These are phyloP conservation scores for Parietaria judaica DNA, from an alignment of 306 rosid genomes.

Conservation along the genomic window DNA sequence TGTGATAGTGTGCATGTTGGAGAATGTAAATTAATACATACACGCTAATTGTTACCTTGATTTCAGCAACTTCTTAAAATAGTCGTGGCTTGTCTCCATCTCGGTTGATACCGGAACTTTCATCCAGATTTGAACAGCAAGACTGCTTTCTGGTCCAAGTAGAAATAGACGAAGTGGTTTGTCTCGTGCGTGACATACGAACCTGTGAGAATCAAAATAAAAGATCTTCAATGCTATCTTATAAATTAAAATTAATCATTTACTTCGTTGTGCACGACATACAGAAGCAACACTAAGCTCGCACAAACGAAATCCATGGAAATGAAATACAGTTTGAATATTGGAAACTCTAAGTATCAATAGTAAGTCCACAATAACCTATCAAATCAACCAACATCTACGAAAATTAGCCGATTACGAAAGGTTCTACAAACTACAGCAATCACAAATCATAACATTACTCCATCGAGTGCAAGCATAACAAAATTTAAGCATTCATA, in stretches of 20 bases:
- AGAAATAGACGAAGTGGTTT: conserved; percentile 94
- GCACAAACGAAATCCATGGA: neutral
- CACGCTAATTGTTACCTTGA: conserved; percentile 32
- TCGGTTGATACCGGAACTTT: conserved; percentile 5
- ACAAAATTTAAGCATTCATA: too few species aligned
- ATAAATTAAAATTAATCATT: neutral
- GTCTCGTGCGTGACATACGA: conserved; percentile 98
- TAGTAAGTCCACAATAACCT: too few species aligned
- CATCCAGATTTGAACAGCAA: conserved; percentile 87
- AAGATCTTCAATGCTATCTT: conserved; percentile 11
- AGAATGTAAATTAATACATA: conserved; percentile 44
- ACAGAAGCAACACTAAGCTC: neutral
- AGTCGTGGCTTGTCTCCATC: conserved; percentile 14
- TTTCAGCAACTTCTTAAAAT: conserved; percentile 23
- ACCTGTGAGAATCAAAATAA: conserved; percentile 39
- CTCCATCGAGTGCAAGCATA: too few species aligned
- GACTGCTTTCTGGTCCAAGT: conserved; percentile 97
- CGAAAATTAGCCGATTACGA: too few species aligned
- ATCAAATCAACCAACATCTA: too few species aligned
- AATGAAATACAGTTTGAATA: neutral
- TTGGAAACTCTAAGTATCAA: neutral
- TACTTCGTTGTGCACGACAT: neutral
- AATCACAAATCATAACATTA: too few species aligned
- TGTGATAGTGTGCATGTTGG: conserved; percentile 1
- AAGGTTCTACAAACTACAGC: too few species aligned